These are phyloP conservation scores for Rubia yunnanensis DNA, from an alignment of 257 asterid genomes.

Conservation along the genomic window DNA sequence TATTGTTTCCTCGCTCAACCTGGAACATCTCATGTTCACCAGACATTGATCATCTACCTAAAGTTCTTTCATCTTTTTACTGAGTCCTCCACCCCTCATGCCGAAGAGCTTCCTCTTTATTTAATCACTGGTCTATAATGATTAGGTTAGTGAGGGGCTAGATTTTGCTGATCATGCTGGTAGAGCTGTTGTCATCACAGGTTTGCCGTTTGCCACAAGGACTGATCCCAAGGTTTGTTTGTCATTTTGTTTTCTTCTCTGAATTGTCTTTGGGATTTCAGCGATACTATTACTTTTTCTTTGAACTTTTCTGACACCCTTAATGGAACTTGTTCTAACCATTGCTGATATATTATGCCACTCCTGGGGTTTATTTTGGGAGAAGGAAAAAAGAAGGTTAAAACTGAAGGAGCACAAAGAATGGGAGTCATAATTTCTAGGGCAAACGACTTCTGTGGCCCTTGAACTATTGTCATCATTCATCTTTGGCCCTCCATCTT, in stretches of 20 bases:
- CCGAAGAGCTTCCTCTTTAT: not conserved
- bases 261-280: not conserved
- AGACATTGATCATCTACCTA: not conserved
- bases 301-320: not conserved
- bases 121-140: slow-evolving; percentile 4
- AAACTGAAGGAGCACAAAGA: not conserved
- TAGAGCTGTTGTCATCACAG: slow-evolving; percentile 93
- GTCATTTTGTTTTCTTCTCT: slow-evolving; percentile 11
- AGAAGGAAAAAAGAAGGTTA: too few relatives aligned
- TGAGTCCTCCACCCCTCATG: not conserved
- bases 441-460: too few relatives aligned
- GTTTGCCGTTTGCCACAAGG: slow-evolving; percentile 85
- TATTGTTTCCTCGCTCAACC: slow-evolving; percentile 18
- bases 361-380: not conserved
- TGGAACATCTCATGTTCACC: not conserved
- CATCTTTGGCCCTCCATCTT: too few relatives aligned
- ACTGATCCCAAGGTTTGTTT: slow-evolving; percentile 82
- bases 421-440: too few relatives aligned
- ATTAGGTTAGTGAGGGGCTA: slow-evolving; percentile 94
- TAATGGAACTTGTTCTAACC: not conserved
- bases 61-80: not conserved
- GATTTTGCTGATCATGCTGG: slow-evolving; percentile 99
- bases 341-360: not conserved
- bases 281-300: not conserved
- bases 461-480: too few relatives aligned